These are phyloP conservation scores for Pyricularia sp. DNA, from an alignment of 2,329 filamentous ascomycete genomes.

Conservation along the genomic window DNA sequence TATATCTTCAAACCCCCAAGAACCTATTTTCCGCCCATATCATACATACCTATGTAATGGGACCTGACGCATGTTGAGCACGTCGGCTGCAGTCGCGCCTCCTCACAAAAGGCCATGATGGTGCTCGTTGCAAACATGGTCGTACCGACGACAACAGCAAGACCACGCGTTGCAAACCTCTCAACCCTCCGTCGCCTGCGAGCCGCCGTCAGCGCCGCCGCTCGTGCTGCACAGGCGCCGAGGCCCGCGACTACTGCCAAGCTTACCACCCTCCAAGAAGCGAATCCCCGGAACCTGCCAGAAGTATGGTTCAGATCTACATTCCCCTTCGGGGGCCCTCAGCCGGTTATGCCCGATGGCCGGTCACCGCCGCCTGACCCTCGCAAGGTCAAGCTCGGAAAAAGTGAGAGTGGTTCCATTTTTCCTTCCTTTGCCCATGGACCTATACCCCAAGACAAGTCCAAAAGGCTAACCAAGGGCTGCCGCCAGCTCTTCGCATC, in stretches of 20 bases:
- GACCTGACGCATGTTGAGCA: background rate
- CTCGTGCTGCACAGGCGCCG: background rate
- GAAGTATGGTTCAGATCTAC: constrained; percentile 36
- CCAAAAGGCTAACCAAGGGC: background rate
- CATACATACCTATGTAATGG: background rate
- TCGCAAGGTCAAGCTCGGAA: constrained; percentile 52
- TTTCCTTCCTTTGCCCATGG: background rate
- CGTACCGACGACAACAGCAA: constrained; percentile 11
- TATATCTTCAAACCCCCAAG: background rate
- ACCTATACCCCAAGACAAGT: background rate
- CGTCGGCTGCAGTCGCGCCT: constrained; percentile 1
- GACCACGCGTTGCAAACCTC: constrained; percentile 17
- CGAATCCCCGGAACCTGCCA: constrained; percentile 19
- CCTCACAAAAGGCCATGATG: background rate
- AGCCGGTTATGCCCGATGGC: constrained; percentile 10
- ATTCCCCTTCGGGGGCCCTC: constrained; percentile 17
- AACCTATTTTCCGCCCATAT: background rate
- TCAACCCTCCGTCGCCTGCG: constrained; percentile 16
- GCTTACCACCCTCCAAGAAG: constrained; percentile 13
- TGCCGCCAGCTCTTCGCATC: constrained; percentile 45
- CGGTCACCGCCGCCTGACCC: constrained; percentile 29
- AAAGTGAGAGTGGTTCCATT: constrained; percentile 34
- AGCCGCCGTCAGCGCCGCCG: constrained; percentile 7
- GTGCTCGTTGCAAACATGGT: background rate
- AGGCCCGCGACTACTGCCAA: constrained; percentile 6